Evolutionary conservation across 192 early-diverging fungal species (phyloP).

Genomic region (Gaertneriomyces sp.): DNA sequence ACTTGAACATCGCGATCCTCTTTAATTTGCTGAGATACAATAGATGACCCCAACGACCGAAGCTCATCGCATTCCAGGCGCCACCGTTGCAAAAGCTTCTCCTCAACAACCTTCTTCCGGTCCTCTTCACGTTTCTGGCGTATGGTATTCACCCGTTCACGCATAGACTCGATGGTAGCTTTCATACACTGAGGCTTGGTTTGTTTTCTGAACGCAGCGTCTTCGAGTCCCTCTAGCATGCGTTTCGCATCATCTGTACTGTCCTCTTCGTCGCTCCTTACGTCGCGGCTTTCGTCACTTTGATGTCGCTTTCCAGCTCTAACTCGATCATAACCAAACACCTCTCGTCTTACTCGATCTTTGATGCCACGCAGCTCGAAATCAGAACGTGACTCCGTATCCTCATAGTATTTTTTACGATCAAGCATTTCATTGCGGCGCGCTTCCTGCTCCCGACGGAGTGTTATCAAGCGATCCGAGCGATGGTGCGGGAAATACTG

Average conservation of each 20-base stretch:
- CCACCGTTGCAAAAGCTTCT: conserved; percentile 48
- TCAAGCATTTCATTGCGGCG: conserved; percentile 30
- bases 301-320: conserved; percentile 25
- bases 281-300: neutral
- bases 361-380: conserved; percentile 39
- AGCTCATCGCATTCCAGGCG: conserved; percentile 55
- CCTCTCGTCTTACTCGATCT: conserved; percentile 27
- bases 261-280: conserved; percentile 22
- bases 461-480: conserved; percentile 43
- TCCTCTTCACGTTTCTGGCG: conserved; percentile 43
- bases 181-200: conserved; percentile 24
- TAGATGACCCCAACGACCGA: conserved; percentile 40
- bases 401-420: conserved; percentile 38
- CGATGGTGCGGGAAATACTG: neutral
- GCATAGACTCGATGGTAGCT: conserved; percentile 40
- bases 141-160: conserved; percentile 39
- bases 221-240: conserved; percentile 32
- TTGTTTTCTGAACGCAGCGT: conserved; percentile 34
- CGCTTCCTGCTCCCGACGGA: conserved; percentile 43
- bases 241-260: conserved; percentile 26
- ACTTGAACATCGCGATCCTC: conserved; percentile 41
- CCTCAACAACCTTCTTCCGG: conserved; percentile 44
- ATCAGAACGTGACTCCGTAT: conserved; percentile 33
- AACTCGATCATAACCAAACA: conserved; percentile 27
- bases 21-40: conserved; percentile 38